A percentile compares a stretch with the other conserved stretches of the same genome.
These are phyloP conservation scores for Escallonia herrerae DNA, from an alignment of 129 eudicot genomes.

Conservation along the genomic window DNA sequence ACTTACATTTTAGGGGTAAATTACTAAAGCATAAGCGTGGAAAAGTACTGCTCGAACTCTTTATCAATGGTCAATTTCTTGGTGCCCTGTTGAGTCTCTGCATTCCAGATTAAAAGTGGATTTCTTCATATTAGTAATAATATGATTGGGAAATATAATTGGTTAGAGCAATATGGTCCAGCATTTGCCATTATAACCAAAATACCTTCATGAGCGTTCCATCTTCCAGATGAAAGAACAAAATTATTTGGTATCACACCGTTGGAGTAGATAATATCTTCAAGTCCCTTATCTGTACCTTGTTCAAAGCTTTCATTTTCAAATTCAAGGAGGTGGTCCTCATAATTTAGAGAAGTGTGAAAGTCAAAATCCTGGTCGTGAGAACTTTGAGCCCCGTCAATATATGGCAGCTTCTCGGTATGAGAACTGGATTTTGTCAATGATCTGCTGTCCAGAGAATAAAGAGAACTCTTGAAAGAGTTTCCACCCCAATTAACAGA, in stretches of 20 bases:
- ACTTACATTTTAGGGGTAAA: background rate
- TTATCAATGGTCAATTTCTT: constrained; percentile 70
- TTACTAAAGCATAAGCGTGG: constrained; percentile 64
- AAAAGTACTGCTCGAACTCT: constrained; percentile 88
- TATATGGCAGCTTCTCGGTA: background rate
- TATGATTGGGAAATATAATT: too few relatives aligned
- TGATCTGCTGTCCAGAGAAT: too few relatives aligned
- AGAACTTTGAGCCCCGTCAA: background rate
- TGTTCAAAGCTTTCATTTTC: constrained; percentile 18
- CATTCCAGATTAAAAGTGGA: constrained; percentile 5
- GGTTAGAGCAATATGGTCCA: too few relatives aligned
- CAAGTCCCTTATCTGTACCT: constrained; percentile 25
- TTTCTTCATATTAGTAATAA: too few relatives aligned
- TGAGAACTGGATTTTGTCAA: too few relatives aligned
- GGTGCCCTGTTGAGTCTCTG: constrained; percentile 44
- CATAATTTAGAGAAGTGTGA: constrained; percentile 17
- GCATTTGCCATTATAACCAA: too few relatives aligned
- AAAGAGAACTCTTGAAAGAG: too few relatives aligned
- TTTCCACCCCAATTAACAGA: background rate
- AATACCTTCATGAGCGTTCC: constrained; percentile 55
- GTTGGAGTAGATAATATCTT: constrained; percentile 35
- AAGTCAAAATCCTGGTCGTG: constrained; percentile 5
- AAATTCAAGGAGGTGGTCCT: constrained; percentile 25
- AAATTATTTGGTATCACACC: constrained; percentile 24
- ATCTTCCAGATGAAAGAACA: constrained; percentile 70